Evolutionary conservation across 2,329 filamentous ascomycete genomes (phyloP), one percentile per base, ranked within the genome.

Genomic region (Beauveria scarabaeidicola): DNA sequence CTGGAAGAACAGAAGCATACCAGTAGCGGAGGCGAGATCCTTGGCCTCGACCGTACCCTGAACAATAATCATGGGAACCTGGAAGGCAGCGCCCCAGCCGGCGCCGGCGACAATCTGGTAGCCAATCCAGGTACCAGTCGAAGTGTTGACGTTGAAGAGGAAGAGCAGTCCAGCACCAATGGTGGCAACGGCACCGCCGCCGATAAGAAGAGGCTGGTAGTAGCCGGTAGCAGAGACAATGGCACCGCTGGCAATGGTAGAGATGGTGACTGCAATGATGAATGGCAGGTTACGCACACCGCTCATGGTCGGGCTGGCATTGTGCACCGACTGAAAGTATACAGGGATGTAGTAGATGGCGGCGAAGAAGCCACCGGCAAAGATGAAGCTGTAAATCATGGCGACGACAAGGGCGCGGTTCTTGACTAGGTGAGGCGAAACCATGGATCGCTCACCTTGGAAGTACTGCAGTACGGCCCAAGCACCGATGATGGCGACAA

Each of bases 91-190:
- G 13, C 80, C 80, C 61, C 72, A 75, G 3, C 77, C 80, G 6
- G 75, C 67, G n/a, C 81, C 80, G 29, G 72, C 73, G 2, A 83
- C 60, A 15, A 82, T 72, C 68, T 83, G 79, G 64, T 79, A 83
- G 6, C 79, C 80, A 46, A 82, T 78, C 79, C 79, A 82, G 44
- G 72, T 70, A 13, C 69, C 75, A 1, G 72, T 71, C 3, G 70
- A 63, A 4, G 76, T 74, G 53, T 71, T 62, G 9, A 74, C 64
- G 8, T 73, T 68, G 4, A 80, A 69, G 6, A 70, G 72, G 61
- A 77, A 78, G 25, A 79, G 62, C 2, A 78, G 67, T 11, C 77
- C 77, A 19, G 73, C 67, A 4, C 74, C 76, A 17, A 79, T 63
- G 4, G 74, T 74, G n/a, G 75, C 71, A 61, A 81, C 62, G 1